Base-by-base conservation (phyloP, 2,329 filamentous ascomycete genomes). In the Lachnellula subtilissima region DNA sequence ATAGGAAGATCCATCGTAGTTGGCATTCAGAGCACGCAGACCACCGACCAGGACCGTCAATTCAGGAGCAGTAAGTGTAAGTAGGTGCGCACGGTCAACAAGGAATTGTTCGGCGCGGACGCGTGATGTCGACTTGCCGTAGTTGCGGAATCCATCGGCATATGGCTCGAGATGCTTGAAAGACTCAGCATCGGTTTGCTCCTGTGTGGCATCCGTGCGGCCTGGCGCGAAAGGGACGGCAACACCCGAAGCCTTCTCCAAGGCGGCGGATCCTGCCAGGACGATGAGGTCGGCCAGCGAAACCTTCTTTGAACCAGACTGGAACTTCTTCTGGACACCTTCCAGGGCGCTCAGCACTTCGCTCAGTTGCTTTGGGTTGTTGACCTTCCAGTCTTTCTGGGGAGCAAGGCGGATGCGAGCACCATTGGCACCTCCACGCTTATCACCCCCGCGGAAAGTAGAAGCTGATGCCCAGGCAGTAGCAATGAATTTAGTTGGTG, bases 391-490 rank as follows among this genome's bases (percentile, higher is more conserved):
- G 71, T 82, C 76, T 65, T 83, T 84, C 75, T 88, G 85, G 23
- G 88, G 88, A 17, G 25, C 23, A 15, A 52, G 23, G 59, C 79
- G 76, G 11, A 92, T 89, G 65, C 88, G 88, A 14, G 83, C 88
- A 65, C 88, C 88, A 67, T 92, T 92, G 73, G 88, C 88, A 68
- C 88, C 88, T 64, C 88, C 88, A 62, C 88, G 88, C 83, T 91
- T 91, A 77, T 92, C 88, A 64, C 83, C 81, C 64, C 84, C 81
- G 59, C 87, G 86, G 83, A 86, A 90, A 32, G 85, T 86, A 2
- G 86, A 86, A 23, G 86, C 86, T 0, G 87, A 83, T 1, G 83
- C 83, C 83, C 85, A 90, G 23, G 87, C 86, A 9, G 80, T 79
- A 9, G 79, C 78, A 53, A 91, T 79, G 57, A 91, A 76, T 72